Percentiles rank a stretch among this genome's conserved stretches.
Evolutionary conservation across 768 basidiomycete species (phyloP).

Genomic region (Phylloporus sp.): DNA sequence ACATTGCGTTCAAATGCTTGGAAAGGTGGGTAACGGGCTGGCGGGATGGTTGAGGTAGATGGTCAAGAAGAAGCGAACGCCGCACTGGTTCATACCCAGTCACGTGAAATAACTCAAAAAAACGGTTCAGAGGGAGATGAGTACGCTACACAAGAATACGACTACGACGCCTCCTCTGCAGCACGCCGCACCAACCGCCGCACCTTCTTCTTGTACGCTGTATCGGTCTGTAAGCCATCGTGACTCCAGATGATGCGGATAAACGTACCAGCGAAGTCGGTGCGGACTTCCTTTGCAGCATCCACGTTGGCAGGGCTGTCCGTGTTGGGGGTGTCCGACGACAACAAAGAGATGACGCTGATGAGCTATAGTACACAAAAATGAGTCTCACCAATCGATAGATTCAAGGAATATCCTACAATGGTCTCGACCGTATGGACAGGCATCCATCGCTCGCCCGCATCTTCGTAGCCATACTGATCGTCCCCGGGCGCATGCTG

Average conservation of each 20-base stretch:
- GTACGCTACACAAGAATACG: slow-evolving; percentile 14
- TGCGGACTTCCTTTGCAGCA: slow-evolving; percentile 85
- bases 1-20: slow-evolving; percentile 22
- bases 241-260: background rate
- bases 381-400: background rate
- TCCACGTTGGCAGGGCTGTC: slow-evolving; percentile 97
- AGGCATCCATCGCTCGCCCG: slow-evolving; percentile 96
- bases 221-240: slow-evolving; percentile 16
- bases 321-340: slow-evolving; percentile 84
- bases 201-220: slow-evolving; percentile 95
- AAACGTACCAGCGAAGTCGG: slow-evolving; percentile 52
- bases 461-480: slow-evolving; percentile 95
- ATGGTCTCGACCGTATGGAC: slow-evolving; percentile 97
- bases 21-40: slow-evolving; percentile 4
- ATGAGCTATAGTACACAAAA: slow-evolving; percentile 58
- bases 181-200: slow-evolving; percentile 80
- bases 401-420: slow-evolving; percentile 41
- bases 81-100: slow-evolving; percentile 1
- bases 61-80: slow-evolving; percentile 4
- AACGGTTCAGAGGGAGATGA: slow-evolving; percentile 4
- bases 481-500: slow-evolving; percentile 96
- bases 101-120: slow-evolving; percentile 19
- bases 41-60: slow-evolving; percentile 6
- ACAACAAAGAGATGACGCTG: slow-evolving; percentile 93
- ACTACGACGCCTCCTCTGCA: slow-evolving; percentile 88